Evolutionary conservation across 2,329 filamentous ascomycete genomes (phyloP).

Genomic region (Cladosporium sphaerospermum): DNA sequence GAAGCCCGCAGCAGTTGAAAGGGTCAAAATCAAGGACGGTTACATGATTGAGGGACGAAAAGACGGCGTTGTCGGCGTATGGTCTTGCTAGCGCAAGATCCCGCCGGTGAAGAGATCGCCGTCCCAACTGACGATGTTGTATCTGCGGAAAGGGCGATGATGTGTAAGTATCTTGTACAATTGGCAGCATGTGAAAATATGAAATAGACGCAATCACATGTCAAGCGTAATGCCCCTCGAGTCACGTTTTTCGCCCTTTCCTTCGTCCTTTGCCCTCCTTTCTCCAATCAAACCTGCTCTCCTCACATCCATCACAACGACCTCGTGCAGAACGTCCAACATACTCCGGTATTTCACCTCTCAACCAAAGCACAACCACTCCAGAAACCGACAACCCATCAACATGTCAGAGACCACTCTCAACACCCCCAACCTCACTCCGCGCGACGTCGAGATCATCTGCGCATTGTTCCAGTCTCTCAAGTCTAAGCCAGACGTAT

Average conservation of each 20-base stretch:
- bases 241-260: not conserved
- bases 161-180: not conserved
- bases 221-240: not conserved
- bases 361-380: not conserved
- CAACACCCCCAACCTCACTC: not conserved
- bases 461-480: not conserved
- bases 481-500: slow-evolving; percentile 4
- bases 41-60: slow-evolving; percentile 86
- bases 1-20: slow-evolving; percentile 55
- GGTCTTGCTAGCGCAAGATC: slow-evolving; percentile 57
- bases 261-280: not conserved
- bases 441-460: slow-evolving; percentile 4
- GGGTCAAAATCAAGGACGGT: slow-evolving; percentile 84
- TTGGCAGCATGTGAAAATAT: slow-evolving; percentile 9
- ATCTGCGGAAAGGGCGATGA: not conserved
- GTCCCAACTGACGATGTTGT: not conserved
- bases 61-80: slow-evolving; percentile 84
- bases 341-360: not conserved
- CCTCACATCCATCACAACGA: not conserved
- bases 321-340: not conserved
- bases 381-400: not conserved
- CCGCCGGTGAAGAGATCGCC: not conserved
- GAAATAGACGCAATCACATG: not conserved
- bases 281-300: not conserved
- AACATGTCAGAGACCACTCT: not conserved